Evolutionary conservation across 176 grass and related monocot species (phyloP).

Genomic region (Juncus inflexus): DNA sequence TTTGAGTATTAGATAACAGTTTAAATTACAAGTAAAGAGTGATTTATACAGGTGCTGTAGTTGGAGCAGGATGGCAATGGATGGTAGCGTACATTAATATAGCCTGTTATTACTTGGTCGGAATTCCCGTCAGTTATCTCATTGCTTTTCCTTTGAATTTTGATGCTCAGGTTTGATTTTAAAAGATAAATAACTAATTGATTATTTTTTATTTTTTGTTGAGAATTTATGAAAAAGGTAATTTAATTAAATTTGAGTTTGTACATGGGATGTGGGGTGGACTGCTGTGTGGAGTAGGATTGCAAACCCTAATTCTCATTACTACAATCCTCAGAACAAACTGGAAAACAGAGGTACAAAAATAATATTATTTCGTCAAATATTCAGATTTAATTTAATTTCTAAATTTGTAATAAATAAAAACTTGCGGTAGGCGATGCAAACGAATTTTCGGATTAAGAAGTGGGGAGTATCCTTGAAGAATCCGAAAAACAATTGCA

Average conservation of each 20-base stretch:
- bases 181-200: too few relatives aligned
- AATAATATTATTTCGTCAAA: not conserved
- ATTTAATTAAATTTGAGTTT: not conserved
- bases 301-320: constrained; percentile 61
- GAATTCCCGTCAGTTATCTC: constrained; percentile 54
- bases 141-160: constrained; percentile 45
- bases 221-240: not conserved
- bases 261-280: constrained; percentile 82
- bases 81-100: constrained; percentile 74
- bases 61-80: constrained; percentile 90
- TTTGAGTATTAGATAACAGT: too few relatives aligned
- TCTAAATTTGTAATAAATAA: too few relatives aligned
- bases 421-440: constrained; percentile 32
- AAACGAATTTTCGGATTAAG: constrained; percentile 46
- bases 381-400: too few relatives aligned
- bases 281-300: constrained; percentile 70
- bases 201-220: not conserved
- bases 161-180: constrained; percentile 45
- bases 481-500: not conserved
- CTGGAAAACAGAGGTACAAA: constrained; percentile 56
- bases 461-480: constrained; percentile 58
- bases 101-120: constrained; percentile 69
- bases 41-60: constrained; percentile 57
- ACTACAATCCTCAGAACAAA: constrained; percentile 54
- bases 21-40: too few relatives aligned